Evolutionary conservation across 768 basidiomycete species (phyloP), one percentile per base, ranked within the genome.

Genomic region (Pleurotus tuoliensis): DNA sequence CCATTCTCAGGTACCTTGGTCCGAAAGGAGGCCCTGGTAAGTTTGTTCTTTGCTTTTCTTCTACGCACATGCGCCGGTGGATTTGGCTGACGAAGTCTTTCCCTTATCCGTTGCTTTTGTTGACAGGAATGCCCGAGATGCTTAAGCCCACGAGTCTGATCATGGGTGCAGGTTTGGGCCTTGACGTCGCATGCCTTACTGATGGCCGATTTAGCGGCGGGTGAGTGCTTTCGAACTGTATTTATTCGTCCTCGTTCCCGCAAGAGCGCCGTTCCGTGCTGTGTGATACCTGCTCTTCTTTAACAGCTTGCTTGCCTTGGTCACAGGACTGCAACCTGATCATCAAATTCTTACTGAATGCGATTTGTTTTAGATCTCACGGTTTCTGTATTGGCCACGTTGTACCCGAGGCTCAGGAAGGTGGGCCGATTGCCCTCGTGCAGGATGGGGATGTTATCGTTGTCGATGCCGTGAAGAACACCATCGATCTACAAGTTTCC

Each of bases 171-270:
- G 97, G 97, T 9, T 80, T 98, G 9, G 97, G 97, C 9, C 76
- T 89, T 62, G 96, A 98, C 63, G 97, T 98, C 48, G 96, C 96
- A 39, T 98, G 93, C 71, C 72, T 99, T 62, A 99, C 97, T 15
- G 96, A 99, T 73, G 97, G 97, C 50, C 86, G 97, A 62, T 99
- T 99, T 79, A 93, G 91, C 69, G 95, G 95, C 76, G 95, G 95
- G 94, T 97, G 65, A 73, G 87, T 78, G 41, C 56, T 34, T 56
- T 20, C 12, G 34, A 16, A 18, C 18, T 44, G 46, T 59, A 55
- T 55, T 53, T 41, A 46, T 45, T 60, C 56, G 40, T 56, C 38
- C 37, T 47, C 43, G 60, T 25, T 44, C 59, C 27, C 20, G 44
- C 55, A 34, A 34, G 58, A 40, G 55, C 52, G 62, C 63, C 46